Percentiles rank a stretch among this genome's conserved stretches.
These are phyloP conservation scores for Gardenia jasminoides DNA, from an alignment of 257 asterid genomes.

Conservation along the genomic window DNA sequence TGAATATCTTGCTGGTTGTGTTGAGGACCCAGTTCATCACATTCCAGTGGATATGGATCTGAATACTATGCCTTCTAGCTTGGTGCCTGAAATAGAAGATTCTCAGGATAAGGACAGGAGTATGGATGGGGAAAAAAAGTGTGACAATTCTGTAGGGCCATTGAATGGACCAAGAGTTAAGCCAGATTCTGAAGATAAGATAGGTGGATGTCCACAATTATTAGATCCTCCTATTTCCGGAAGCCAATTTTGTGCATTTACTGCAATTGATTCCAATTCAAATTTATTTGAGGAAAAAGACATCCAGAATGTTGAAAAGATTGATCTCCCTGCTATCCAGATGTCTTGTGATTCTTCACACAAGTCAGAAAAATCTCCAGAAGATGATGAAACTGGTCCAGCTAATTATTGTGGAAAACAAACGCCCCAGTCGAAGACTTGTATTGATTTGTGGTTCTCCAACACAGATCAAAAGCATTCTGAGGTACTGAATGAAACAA, in stretches of 20 bases:
- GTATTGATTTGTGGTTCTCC: conserved; percentile 33
- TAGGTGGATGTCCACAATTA: not conserved
- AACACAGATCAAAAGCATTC: conserved; percentile 23
- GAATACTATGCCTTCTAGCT: conserved; percentile 40
- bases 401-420: conserved; percentile 18
- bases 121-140: conserved; percentile 17
- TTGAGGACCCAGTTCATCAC: conserved; percentile 23
- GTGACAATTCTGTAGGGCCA: conserved; percentile 1
- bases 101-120: conserved; percentile 19
- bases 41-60: conserved; percentile 40
- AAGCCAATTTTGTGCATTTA: conserved; percentile 15
- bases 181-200: conserved; percentile 1
- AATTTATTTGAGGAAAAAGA: conserved; percentile 13
- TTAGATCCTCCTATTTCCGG: not conserved
- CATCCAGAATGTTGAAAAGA: conserved; percentile 7
- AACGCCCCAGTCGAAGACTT: conserved; percentile 18
- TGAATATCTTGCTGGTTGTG: conserved; percentile 19
- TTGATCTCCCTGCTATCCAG: conserved; percentile 11
- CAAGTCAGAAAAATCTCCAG: conserved; percentile 11
- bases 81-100: conserved; percentile 25
- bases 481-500: not conserved
- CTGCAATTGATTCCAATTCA: not conserved
- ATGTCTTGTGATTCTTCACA: conserved; percentile 9
- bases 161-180: not conserved
- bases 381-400: conserved; percentile 12